Evolutionary conservation across 1,139 yeast species (phyloP).

Genomic region (Diutina scorzettiae): DNA sequence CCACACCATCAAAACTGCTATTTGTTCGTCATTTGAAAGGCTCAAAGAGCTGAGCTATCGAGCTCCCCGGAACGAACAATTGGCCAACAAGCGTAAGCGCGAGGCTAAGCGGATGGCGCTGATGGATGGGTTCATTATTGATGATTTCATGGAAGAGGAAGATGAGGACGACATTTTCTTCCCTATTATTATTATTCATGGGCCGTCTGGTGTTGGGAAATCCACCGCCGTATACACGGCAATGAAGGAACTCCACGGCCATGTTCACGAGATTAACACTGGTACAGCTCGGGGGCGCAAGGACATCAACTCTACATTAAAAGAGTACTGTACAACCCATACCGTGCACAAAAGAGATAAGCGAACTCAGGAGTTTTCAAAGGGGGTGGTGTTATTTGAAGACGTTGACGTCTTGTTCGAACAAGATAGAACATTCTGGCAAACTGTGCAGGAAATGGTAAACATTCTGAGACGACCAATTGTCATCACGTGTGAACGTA

Average conservation of each 20-base stretch:
- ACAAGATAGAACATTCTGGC: constrained; percentile 76
- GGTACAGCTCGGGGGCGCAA: constrained; percentile 62
- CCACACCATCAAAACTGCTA: constrained; percentile 14
- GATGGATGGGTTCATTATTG: constrained; percentile 20
- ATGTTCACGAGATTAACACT: constrained; percentile 73
- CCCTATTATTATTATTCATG: constrained; percentile 58
- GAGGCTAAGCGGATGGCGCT: constrained; percentile 12
- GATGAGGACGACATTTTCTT: constrained; percentile 30
- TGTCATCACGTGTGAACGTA: constrained; percentile 58
- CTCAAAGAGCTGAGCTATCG: constrained; percentile 13
- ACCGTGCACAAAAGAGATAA: constrained; percentile 33
- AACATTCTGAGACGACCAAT: constrained; percentile 68
- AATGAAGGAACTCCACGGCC: constrained; percentile 52
- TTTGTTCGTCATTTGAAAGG: constrained; percentile 15
- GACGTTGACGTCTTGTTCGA: constrained; percentile 80
- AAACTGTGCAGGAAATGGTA: constrained; percentile 51
- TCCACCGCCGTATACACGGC: constrained; percentile 65
- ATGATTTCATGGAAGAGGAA: constrained; percentile 13
- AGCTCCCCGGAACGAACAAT: not conserved
- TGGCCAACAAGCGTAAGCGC: constrained; percentile 9
- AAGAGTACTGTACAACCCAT: constrained; percentile 78
- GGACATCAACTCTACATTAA: constrained; percentile 52
- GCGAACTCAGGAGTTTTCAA: constrained; percentile 24
- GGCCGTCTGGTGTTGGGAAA: constrained; percentile 71
- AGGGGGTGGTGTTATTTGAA: constrained; percentile 67